Conservation (phyloP, 805 yeast species). For the Starmera amethionina region DNA sequence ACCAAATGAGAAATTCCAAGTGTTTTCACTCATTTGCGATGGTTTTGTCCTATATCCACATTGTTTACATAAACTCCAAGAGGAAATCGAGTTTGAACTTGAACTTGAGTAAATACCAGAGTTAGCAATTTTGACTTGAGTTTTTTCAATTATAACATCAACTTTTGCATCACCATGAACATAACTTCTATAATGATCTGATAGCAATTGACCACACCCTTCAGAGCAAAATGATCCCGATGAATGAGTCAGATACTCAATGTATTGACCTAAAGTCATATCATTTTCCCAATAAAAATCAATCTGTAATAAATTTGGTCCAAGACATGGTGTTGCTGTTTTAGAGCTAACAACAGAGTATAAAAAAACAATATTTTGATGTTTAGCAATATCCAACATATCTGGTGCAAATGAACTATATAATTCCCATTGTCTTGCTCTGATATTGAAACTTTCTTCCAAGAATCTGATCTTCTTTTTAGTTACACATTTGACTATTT, state of each 20-base stretch:
- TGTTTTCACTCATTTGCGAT: slow-evolving; percentile 70
- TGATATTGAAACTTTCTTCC: slow-evolving; percentile 21
- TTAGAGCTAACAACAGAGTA: slow-evolving; percentile 77
- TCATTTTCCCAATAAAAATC: slow-evolving; percentile 91
- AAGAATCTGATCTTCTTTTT: slow-evolving; percentile 22
- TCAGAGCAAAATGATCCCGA: slow-evolving; percentile 63
- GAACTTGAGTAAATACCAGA: slow-evolving; percentile 28
- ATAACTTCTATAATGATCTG: slow-evolving; percentile 76
- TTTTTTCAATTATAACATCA: slow-evolving; percentile 62
- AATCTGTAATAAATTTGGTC: slow-evolving; percentile 76
- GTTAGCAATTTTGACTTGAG: slow-evolving; percentile 32
- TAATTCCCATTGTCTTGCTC: slow-evolving; percentile 59
- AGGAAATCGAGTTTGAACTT: slow-evolving; percentile 56
- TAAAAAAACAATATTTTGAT: slow-evolving; percentile 69
- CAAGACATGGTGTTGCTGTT: slow-evolving; percentile 85
- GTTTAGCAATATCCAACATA: slow-evolving; percentile 58
- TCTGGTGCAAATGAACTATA: slow-evolving; percentile 41
- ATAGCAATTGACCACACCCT: slow-evolving; percentile 62
- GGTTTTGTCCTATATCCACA: slow-evolving; percentile 74
- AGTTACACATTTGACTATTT: slow-evolving; percentile 22
- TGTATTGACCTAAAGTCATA: slow-evolving; percentile 78
- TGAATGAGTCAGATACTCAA: slow-evolving; percentile 70
- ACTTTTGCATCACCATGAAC: slow-evolving; percentile 83
- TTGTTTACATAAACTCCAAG: slow-evolving; percentile 86
- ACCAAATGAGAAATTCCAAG: slow-evolving; percentile 90